Base-by-base conservation (phyloP, 345 rosid species). In the Boechera retrofracta region DNA sequence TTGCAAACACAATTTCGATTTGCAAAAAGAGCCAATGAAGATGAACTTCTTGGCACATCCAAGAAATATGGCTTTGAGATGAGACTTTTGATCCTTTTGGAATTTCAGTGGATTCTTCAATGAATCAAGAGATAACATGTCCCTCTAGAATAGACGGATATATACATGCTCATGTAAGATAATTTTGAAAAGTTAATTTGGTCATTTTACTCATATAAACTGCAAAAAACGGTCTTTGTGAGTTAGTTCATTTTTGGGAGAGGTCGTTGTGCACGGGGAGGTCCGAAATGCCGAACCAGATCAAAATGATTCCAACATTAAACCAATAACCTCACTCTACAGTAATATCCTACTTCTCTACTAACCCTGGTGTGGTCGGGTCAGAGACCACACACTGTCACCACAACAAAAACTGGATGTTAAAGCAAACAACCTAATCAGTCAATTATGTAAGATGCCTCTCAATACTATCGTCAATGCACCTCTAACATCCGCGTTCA, bases 401-500 rank as follows among this genome's bases (percentile, higher is more conserved):
- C 8, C 44, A 32, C 45, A 15, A 28, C 39, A 16, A 55, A 49
- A 18, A 7, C 5, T 18, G 5, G 54, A 49, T 49, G 51, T 49
- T 49, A 49, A 41, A 21, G 18, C 24, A 24, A 67, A 38, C 15
- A 69, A 16, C 52, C 73, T 61, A 48, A 48, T 12, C 58, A 48
- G 59, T 49, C 54, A 18, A 18, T 49, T 49, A 3, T 49, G 54
- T 16, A 49, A 16, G 54, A 49, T 3, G 54, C 11, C 28, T 9
- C 54, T 49, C 75, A 35, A 35, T 33, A 36, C 26, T 48, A 72
- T 61, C 32, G 32, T 58, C 15, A 59, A 32, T 31, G 57, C 52
- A 47, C 33, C 32, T 48, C 51, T 36, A 35, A 38, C 29, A 4
- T 10, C 44, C 42, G 2, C 4, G 21, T 18, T 28, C 26, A 4